Base-by-base conservation (phyloP, 1,284 basidiomycete species). In the Ustilago xerochloae region DNA sequence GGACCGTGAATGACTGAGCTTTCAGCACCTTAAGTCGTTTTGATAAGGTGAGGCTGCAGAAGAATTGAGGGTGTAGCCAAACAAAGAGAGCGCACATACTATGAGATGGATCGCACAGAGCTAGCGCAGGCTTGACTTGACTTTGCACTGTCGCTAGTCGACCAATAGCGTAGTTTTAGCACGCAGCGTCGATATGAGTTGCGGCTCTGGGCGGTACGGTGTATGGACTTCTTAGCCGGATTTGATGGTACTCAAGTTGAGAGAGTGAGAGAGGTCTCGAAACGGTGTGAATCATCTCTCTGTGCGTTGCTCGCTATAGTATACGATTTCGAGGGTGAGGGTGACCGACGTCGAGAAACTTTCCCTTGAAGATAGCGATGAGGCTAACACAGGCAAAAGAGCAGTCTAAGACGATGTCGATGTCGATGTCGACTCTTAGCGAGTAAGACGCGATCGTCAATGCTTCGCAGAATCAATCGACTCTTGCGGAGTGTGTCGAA, bases 401-500 rank as follows among this genome's bases (percentile, higher is more conserved):
- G n/a, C n/a, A n/a, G n/a, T n/a, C n/a, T n/a, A n/a, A n/a, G n/a
- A n/a, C n/a, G n/a, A n/a, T n/a, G n/a, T n/a, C n/a, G n/a, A n/a
- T n/a, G n/a, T n/a, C n/a, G n/a, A n/a, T n/a, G n/a, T n/a, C n/a
- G n/a, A n/a, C n/a, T n/a, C n/a, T n/a, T n/a, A n/a, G n/a, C n/a
- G n/a, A n/a, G n/a, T n/a, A n/a, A n/a, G n/a, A n/a, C n/a, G n/a
- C n/a, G n/a, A n/a, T n/a, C n/a, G n/a, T n/a, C n/a, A n/a, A n/a
- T n/a, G n/a, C n/a, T n/a, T n/a, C n/a, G n/a, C n/a, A n/a, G n/a
- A n/a, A n/a, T n/a, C n/a, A n/a, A n/a, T n/a, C n/a, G n/a, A n/a
- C n/a, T n/a, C n/a, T 26, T 20, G 22, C 20, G 16, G 33, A 51
- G 32, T 48, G 30, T 45, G 24, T 46, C 26, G 24, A 63, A 52